Evolutionary conservation across 306 rosid genomes (phyloP).

Genomic region (Potentilla sterilis): DNA sequence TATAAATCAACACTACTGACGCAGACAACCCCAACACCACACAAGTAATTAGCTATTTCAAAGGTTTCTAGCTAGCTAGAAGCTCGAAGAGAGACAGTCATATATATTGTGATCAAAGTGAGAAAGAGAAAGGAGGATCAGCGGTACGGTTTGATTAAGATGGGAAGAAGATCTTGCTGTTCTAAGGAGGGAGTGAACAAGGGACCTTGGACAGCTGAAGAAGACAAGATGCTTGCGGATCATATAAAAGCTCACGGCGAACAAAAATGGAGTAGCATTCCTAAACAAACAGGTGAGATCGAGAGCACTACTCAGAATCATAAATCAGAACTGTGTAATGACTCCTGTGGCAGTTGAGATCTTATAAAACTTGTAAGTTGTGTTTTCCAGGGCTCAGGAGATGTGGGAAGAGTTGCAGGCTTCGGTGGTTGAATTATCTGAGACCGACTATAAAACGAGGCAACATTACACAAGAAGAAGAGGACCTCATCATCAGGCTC

Average conservation of each 20-base stretch:
- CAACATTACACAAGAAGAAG: slow-evolving; percentile 40
- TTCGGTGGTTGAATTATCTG: slow-evolving; percentile 40
- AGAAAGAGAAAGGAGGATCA: background rate
- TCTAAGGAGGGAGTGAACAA: slow-evolving; percentile 36
- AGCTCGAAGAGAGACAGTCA: background rate
- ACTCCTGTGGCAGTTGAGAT: background rate
- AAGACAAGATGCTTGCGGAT: slow-evolving; percentile 30
- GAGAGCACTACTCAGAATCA: background rate
- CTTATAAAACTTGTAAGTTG: background rate
- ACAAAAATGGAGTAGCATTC: slow-evolving; percentile 36
- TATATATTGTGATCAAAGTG: background rate
- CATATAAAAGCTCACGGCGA: slow-evolving; percentile 31
- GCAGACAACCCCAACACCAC: background rate
- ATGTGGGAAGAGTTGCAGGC: slow-evolving; percentile 47
- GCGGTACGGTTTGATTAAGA: background rate
- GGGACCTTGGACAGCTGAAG: slow-evolving; percentile 40
- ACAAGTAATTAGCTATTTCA: background rate
- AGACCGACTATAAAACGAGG: slow-evolving; percentile 40
- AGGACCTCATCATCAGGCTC: slow-evolving; percentile 40
- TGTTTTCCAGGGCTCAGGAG: slow-evolving; percentile 33
- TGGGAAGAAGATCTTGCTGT: slow-evolving; percentile 39
- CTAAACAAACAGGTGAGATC: slow-evolving; percentile 31
- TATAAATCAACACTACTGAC: background rate
- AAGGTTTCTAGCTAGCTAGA: background rate
- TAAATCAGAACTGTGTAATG: background rate